Evolutionary conservation across 2,329 filamentous ascomycete genomes (phyloP).

Genomic region (Penicillium hesseltinei): DNA sequence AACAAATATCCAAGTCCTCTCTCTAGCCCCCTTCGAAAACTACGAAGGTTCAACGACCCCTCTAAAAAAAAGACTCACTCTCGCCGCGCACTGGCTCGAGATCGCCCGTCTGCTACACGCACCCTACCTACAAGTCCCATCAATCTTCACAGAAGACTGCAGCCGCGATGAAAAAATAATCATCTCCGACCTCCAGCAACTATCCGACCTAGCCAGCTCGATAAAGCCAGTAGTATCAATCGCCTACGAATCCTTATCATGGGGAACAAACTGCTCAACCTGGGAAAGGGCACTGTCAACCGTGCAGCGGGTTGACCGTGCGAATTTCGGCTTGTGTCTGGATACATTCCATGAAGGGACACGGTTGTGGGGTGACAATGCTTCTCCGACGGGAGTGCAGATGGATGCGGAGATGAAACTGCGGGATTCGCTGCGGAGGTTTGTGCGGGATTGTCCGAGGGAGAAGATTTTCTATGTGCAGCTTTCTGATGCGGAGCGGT

Average conservation of each 20-base stretch:
- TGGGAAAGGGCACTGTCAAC: conserved; percentile 35
- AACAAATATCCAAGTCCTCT: too few species aligned
- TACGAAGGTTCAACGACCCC: too few species aligned
- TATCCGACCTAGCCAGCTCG: too few species aligned
- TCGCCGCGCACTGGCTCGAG: too few species aligned
- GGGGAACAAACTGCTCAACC: conserved; percentile 32
- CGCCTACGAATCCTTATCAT: conserved; percentile 19
- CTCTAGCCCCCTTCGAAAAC: too few species aligned
- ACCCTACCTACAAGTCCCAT: too few species aligned
- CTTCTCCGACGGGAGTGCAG: conserved; percentile 24
- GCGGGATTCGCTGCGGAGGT: conserved; percentile 24
- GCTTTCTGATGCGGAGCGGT: conserved; percentile 36
- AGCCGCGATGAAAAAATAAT: too few species aligned
- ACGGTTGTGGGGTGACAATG: conserved; percentile 34
- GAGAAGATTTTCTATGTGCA: conserved; percentile 39
- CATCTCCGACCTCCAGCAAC: too few species aligned
- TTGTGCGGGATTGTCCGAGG: conserved; percentile 18
- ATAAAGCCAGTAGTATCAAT: too few species aligned
- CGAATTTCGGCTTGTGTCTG: conserved; percentile 40
- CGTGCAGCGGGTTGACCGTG: conserved; percentile 27
- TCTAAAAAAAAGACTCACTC: too few species aligned
- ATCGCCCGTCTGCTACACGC: too few species aligned
- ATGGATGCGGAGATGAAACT: conserved; percentile 21
- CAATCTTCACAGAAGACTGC: too few species aligned
- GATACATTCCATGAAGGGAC: conserved; percentile 39